Base-by-base conservation (phyloP, 1,139 yeast species). In the Geotrichum siamense region DNA sequence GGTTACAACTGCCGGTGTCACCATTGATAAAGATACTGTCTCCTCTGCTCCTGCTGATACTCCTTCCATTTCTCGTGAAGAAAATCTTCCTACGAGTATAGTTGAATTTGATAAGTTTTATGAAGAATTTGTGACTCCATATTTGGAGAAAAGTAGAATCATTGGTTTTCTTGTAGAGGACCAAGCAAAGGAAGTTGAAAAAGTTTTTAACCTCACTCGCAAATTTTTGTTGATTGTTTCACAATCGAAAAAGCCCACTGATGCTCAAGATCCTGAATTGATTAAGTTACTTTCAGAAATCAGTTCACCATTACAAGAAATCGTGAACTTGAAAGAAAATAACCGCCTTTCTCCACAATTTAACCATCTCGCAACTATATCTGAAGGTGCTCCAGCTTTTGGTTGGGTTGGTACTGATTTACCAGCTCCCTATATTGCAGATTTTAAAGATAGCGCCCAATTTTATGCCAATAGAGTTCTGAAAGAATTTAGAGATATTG, bases 391-490 rank as follows among this genome's bases (percentile, higher is more conserved):
- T 5, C 89, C 95, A 4, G 86, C 85, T 3, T 70, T 89, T 50
- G 94, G 94, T 16, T 93, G 99, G 99, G 75, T 89, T 51, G 78
- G 84, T 19, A 74, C 78, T 13, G 79, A 89, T 3, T 76, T 79
- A 10, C 84, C 86, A 0, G 77, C 79, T 15, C 76, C 86, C 1
- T 76, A 73, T 53, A 75, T 93, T 50, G 76, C 82, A 2, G 96
- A 89, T 53, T 83, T 80, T 66, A 84, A 82, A 60, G 98, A 93
- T 57, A 78, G 94, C 33, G 86, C 96, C 31, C 91, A 82, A 60
- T 93, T 89, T 65, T 93, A 96, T 86, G 77, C 94, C 25, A 89
- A 93, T 65, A 75, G 95, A 56, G 81, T 89, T 33, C 66, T 87
- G 62, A 89, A 87, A 64, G 96, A 86, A 51, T 78, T 68, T 67